phyloP scores from a whole-genome alignment of 768 basidiomycete genomes.

The Pleurotus citrinopileatus region DNA sequence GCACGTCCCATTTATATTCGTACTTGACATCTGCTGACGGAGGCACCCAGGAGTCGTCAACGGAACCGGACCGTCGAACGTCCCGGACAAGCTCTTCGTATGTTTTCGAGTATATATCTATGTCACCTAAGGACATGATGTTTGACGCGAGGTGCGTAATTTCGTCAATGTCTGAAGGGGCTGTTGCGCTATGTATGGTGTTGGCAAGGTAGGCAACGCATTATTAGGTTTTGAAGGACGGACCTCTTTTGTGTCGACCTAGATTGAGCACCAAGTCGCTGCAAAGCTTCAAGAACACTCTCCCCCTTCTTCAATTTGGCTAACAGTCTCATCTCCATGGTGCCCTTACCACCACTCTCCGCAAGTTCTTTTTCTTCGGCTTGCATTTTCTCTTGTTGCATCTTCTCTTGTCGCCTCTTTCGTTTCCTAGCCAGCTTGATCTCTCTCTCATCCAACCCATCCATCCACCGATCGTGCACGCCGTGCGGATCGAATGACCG shows the following conservation, averaged over 20 bases:
- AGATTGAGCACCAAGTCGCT: constrained; percentile 76
- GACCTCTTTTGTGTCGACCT: constrained; percentile 43
- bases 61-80: constrained; percentile 68
- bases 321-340: constrained; percentile 67
- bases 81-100: constrained; percentile 82
- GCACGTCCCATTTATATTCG: constrained; percentile 79
- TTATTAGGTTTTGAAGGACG: too few relatives aligned
- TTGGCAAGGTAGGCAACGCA: constrained; percentile 9
- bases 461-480: constrained; percentile 95
- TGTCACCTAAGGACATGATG: constrained; percentile 82
- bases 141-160: constrained; percentile 83
- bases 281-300: constrained; percentile 85
- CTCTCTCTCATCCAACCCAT: constrained; percentile 78
- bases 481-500: constrained; percentile 87
- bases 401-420: constrained; percentile 73
- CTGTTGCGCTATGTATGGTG: too few relatives aligned
- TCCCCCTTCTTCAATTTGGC: constrained; percentile 84
- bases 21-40: constrained; percentile 74
- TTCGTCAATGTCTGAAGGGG: constrained; percentile 61
- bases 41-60: constrained; percentile 69
- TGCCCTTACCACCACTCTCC: constrained; percentile 62
- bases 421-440: constrained; percentile 79
- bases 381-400: constrained; percentile 63
- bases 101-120: constrained; percentile 82
- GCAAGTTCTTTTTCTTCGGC: constrained; percentile 75